Conservation (phyloP, 1,284 basidiomycete genomes). For the Tranzscheliella williamsii region DNA sequence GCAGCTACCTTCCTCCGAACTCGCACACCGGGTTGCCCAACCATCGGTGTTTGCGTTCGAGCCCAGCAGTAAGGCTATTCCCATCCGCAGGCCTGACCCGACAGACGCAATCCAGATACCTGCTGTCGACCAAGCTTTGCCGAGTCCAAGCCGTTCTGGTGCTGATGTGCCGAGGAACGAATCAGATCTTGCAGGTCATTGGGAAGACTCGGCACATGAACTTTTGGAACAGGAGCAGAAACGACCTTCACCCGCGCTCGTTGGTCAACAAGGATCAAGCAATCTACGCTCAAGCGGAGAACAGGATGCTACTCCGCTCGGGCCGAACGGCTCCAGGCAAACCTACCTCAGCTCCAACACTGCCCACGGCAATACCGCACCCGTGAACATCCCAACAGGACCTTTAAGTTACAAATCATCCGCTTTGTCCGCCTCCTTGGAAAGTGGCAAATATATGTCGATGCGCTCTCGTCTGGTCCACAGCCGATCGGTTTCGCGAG, state of each 20-base stretch:
- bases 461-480: constrained; percentile 8
- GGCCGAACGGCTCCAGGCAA: no score
- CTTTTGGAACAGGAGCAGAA: no score
- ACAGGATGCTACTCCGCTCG: no score
- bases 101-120: neutral
- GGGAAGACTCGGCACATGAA: neutral
- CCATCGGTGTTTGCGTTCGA: constrained; percentile 17
- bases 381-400: constrained; percentile 4
- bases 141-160: constrained; percentile 1
- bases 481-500: constrained; percentile 1
- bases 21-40: constrained; percentile 10
- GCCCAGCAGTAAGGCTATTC: constrained; percentile 39
- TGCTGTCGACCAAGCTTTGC: neutral
- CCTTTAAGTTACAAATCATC: constrained; percentile 10
- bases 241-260: no score
- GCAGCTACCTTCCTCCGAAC: neutral
- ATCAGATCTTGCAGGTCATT: neutral
- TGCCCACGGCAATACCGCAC: no score
- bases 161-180: neutral
- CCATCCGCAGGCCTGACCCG: constrained; percentile 33
- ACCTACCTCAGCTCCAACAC: no score
- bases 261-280: no score
- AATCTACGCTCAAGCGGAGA: no score
- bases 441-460: constrained; percentile 1
- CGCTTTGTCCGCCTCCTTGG: constrained; percentile 5